Percentiles rank a stretch among this genome's conserved stretches.
Evolutionary conservation across 2,329 filamentous ascomycete species (phyloP).

Genomic region (Aureobasidium pullulans): DNA sequence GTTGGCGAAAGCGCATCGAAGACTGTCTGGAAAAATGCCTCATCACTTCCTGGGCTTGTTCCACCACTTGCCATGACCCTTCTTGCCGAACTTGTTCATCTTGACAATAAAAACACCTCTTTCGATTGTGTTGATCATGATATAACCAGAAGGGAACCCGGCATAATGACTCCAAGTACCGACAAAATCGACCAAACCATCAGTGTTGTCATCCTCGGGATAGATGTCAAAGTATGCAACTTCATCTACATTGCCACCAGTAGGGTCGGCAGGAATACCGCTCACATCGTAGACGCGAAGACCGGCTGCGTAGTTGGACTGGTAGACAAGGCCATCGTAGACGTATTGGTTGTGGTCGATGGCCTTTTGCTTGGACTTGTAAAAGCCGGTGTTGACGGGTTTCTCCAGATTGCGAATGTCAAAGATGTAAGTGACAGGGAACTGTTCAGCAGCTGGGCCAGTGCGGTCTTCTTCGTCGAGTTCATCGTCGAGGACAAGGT

Average conservation of each 20-base stretch:
- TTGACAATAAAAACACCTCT: slow-evolving; percentile 45
- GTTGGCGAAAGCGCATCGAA: no score
- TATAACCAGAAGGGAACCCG: slow-evolving; percentile 42
- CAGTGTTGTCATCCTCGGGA: slow-evolving; percentile 42
- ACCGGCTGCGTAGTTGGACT: slow-evolving; percentile 32
- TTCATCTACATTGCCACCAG: slow-evolving; percentile 40
- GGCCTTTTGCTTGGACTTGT: slow-evolving; percentile 27
- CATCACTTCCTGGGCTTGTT: not conserved
- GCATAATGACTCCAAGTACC: slow-evolving; percentile 46
- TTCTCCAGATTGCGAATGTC: slow-evolving; percentile 39
- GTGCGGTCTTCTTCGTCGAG: slow-evolving; percentile 41
- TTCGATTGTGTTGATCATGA: slow-evolving; percentile 48
- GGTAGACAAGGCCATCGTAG: slow-evolving; percentile 30
- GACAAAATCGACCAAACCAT: slow-evolving; percentile 30
- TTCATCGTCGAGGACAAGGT: slow-evolving; percentile 48
- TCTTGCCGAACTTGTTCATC: slow-evolving; percentile 15
- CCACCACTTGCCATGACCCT: not conserved
- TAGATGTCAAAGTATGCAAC: slow-evolving; percentile 46
- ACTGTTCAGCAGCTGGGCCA: slow-evolving; percentile 36
- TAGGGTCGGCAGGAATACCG: slow-evolving; percentile 34
- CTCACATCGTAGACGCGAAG: slow-evolving; percentile 30
- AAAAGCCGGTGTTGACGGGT: slow-evolving; percentile 35
- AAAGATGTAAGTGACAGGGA: slow-evolving; percentile 43
- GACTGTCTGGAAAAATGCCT: no score
- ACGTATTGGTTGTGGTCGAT: slow-evolving; percentile 40